Percentiles rank a stretch among this genome's conserved stretches.
These are phyloP conservation scores for Ailanthus altissimus DNA, from an alignment of 345 rosid genomes.

Conservation along the genomic window DNA sequence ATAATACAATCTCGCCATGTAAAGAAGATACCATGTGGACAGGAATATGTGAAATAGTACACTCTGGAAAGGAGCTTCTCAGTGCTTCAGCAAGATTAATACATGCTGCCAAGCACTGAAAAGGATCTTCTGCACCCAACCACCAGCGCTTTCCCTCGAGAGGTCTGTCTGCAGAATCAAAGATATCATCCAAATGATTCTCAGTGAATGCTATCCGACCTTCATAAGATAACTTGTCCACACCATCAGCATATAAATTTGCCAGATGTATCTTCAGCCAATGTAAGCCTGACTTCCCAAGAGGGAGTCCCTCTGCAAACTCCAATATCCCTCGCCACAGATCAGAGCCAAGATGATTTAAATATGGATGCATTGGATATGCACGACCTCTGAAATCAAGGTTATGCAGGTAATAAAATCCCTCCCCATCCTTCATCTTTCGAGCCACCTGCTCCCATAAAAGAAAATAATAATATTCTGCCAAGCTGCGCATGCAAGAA, in stretches of 20 bases:
- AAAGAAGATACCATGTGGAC: conserved; percentile 76
- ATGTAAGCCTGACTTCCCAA: conserved; percentile 77
- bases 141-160: conserved; percentile 97
- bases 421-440: conserved; percentile 88
- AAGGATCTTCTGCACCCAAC: conserved; percentile 97
- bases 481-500: conserved; percentile 14
- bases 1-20: conserved; percentile 10
- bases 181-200: conserved; percentile 80
- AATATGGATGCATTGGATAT: conserved; percentile 95
- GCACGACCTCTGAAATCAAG: conserved; percentile 99
- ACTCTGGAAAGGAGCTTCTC: conserved; percentile 80
- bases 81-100: conserved; percentile 85
- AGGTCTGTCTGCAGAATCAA: conserved; percentile 92
- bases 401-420: conserved; percentile 92
- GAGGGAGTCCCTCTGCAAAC: conserved; percentile 89
- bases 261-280: conserved; percentile 99
- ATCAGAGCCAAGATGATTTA: conserved; percentile 99
- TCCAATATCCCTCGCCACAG: conserved; percentile 95
- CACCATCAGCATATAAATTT: conserved; percentile 90
- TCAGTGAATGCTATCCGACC: conserved; percentile 84
- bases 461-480: conserved; percentile 24
- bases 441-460: conserved; percentile 77
- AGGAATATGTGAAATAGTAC: conserved; percentile 72
- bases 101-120: conserved; percentile 93
- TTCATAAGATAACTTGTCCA: conserved; percentile 82